These are phyloP conservation scores for Colletotrichum echinochloae DNA, from an alignment of 2,329 filamentous ascomycete genomes.

Conservation along the genomic window DNA sequence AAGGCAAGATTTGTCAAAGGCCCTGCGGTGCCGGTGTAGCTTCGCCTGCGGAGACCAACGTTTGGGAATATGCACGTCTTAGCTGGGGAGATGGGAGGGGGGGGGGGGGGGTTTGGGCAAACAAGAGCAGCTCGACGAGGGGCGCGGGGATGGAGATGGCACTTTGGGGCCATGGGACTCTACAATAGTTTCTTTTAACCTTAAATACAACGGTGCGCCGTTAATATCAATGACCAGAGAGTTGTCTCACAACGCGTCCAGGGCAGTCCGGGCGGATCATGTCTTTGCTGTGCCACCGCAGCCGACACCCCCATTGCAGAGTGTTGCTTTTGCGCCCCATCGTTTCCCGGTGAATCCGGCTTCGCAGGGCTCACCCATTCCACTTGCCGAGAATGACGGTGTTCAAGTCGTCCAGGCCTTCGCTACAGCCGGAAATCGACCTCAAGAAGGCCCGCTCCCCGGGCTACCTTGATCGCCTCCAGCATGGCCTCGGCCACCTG, in stretches of 20 bases:
- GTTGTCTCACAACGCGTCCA: background rate
- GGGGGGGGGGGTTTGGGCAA: no score
- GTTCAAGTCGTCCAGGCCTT: slow-evolving; percentile 5
- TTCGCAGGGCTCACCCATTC: no score
- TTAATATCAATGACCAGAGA: no score
- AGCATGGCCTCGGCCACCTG: slow-evolving; percentile 22
- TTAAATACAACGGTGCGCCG: background rate
- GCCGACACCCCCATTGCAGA: background rate
- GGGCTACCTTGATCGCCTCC: slow-evolving; percentile 1
- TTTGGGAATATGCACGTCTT: slow-evolving; percentile 27
- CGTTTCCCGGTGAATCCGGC: background rate
- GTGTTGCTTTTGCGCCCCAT: background rate
- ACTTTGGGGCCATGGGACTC: no score
- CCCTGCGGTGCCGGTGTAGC: background rate
- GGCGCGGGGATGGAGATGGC: background rate
- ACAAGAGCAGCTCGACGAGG: background rate
- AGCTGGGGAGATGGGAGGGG: background rate
- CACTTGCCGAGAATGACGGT: background rate
- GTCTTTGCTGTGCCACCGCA: background rate
- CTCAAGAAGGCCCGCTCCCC: background rate
- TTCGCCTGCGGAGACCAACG: background rate
- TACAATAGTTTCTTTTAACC: background rate
- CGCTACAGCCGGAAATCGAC: background rate
- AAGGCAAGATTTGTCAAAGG: slow-evolving; percentile 15
- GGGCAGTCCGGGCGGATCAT: background rate